A percentile compares a stretch with the other conserved stretches of the same genome.
Evolutionary conservation across 2,329 filamentous ascomycete species (phyloP).

Genomic region (Nothophaeocryptopus gaeumannii): DNA sequence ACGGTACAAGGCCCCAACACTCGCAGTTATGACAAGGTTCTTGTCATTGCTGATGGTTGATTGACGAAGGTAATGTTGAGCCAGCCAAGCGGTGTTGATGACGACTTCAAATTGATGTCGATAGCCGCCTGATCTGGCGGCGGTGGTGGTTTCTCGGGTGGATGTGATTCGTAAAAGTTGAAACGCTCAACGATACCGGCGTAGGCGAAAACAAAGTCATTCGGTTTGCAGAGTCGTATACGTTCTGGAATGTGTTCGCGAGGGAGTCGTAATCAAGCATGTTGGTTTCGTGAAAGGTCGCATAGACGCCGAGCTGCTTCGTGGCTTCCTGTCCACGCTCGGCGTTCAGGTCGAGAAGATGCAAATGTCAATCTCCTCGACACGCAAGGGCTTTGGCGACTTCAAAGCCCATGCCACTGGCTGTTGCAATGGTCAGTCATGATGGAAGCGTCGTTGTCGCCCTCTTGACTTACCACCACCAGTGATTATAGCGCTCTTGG

Average conservation of each 20-base stretch:
- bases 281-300: slow-evolving; percentile 41
- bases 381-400: slow-evolving; percentile 40
- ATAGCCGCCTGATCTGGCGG: slow-evolving; percentile 38
- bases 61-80: slow-evolving; percentile 46
- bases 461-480: slow-evolving; percentile 14
- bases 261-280: slow-evolving; percentile 39
- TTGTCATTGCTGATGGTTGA: slow-evolving; percentile 28
- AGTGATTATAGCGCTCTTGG: slow-evolving; percentile 28
- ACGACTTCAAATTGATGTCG: slow-evolving; percentile 44
- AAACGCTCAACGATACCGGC: slow-evolving; percentile 52
- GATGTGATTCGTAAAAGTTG: slow-evolving; percentile 29
- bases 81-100: slow-evolving; percentile 40
- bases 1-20: slow-evolving; percentile 36
- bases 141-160: slow-evolving; percentile 17
- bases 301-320: slow-evolving; percentile 29
- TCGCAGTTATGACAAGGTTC: slow-evolving; percentile 53
- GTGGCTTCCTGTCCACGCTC: slow-evolving; percentile 12
- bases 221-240: slow-evolving; percentile 34
- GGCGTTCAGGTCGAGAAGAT: slow-evolving; percentile 42
- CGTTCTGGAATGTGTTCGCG: slow-evolving; percentile 37
- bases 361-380: slow-evolving; percentile 40
- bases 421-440: slow-evolving; percentile 2
- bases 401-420: slow-evolving; percentile 45
- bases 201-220: slow-evolving; percentile 52
- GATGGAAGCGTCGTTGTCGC: neutral